Conservation (phyloP, 1,139 yeast species). For the Scheffersomyces lignicola region DNA sequence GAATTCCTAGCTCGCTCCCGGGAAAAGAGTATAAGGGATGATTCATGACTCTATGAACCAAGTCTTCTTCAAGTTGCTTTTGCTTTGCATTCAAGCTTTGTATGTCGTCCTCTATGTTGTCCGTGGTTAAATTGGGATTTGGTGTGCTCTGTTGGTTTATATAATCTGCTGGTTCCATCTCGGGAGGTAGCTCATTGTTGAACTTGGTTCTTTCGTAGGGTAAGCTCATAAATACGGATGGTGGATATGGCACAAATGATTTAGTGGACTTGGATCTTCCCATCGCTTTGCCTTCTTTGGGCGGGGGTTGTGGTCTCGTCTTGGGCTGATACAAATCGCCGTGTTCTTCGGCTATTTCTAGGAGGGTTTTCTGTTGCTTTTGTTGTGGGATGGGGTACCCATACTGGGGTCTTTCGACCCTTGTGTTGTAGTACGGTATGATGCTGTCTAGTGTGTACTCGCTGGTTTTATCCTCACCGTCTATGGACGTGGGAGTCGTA, state of each 20-base stretch:
- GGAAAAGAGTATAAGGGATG: slow-evolving; percentile 26
- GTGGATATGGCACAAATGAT: slow-evolving; percentile 16
- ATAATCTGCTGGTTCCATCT: slow-evolving; percentile 8
- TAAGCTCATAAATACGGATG: slow-evolving; percentile 1
- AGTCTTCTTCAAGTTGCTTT: slow-evolving; percentile 28
- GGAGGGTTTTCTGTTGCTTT: slow-evolving; percentile 4
- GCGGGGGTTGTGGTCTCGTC: slow-evolving; percentile 10
- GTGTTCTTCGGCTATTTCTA: slow-evolving; percentile 12
- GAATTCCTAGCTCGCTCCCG: slow-evolving; percentile 19
- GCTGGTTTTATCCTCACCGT: slow-evolving; percentile 12
- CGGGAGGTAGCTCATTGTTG: slow-evolving; percentile 8
- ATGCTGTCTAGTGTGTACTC: slow-evolving; percentile 16
- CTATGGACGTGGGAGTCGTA: slow-evolving; percentile 26
- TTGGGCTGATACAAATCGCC: not conserved
- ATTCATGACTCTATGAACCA: slow-evolving; percentile 39
- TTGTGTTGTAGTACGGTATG: slow-evolving; percentile 14
- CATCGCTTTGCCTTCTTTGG: slow-evolving; percentile 11
- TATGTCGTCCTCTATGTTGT: slow-evolving; percentile 5
- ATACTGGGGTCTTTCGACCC: slow-evolving; percentile 3
- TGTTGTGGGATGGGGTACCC: slow-evolving; percentile 4
- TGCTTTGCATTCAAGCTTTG: slow-evolving; percentile 20
- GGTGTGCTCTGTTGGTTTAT: not conserved
- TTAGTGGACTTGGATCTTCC: slow-evolving; percentile 8
- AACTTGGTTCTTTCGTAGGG: slow-evolving; percentile 1
- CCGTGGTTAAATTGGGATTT: slow-evolving; percentile 3